Evolutionary conservation across 768 basidiomycete species (phyloP).

Genomic region (Russula sp.): DNA sequence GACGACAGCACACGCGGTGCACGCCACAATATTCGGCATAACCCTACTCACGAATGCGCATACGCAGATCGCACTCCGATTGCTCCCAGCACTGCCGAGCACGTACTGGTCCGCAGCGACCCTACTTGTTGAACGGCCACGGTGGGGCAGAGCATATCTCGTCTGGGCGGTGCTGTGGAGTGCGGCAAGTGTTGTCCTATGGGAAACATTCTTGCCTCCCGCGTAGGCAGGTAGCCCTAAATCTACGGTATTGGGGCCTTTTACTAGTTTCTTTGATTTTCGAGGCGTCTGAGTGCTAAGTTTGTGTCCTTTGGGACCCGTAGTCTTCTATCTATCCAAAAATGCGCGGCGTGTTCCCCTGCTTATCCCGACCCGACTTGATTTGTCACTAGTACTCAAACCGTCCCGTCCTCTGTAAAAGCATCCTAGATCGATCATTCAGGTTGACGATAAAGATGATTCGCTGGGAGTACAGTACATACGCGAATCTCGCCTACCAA

Average conservation of each 20-base stretch:
- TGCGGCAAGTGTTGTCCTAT: slow-evolving; percentile 57
- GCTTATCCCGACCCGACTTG: too few species aligned
- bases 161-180: slow-evolving; percentile 79
- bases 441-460: too few species aligned
- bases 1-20: slow-evolving; percentile 3
- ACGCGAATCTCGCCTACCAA: too few species aligned
- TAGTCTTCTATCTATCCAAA: background rate
- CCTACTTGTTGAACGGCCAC: slow-evolving; percentile 44
- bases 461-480: too few species aligned
- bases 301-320: background rate
- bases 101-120: slow-evolving; percentile 83
- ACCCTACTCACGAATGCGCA: slow-evolving; percentile 32
- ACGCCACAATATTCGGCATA: slow-evolving; percentile 2
- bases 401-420: too few species aligned
- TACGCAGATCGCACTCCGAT: slow-evolving; percentile 33
- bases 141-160: slow-evolving; percentile 56
- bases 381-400: too few species aligned
- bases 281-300: background rate
- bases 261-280: background rate
- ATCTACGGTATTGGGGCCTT: background rate
- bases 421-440: too few species aligned
- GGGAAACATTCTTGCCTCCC: slow-evolving; percentile 86
- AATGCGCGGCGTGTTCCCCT: too few species aligned
- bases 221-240: slow-evolving; percentile 39
- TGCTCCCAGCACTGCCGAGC: slow-evolving; percentile 68